A percentile compares a stretch with the other conserved stretches of the same genome.
phyloP scores from a whole-genome alignment of 495 filamentous ascomycete genomes.

The Penicillium antarcticum region DNA sequence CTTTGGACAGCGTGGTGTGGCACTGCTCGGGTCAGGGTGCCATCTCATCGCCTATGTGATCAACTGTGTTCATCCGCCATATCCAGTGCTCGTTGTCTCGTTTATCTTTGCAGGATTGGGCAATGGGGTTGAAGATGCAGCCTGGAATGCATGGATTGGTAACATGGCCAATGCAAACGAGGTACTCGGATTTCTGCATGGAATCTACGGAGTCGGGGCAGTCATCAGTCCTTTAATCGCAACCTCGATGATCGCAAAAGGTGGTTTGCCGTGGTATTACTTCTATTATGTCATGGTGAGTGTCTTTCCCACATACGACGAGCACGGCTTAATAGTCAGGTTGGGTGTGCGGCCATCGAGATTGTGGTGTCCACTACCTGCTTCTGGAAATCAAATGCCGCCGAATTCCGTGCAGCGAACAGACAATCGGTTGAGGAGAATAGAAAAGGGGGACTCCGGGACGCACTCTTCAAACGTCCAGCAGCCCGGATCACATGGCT shows the following conservation, averaged over 20 bases:
- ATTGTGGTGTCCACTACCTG: constrained; percentile 46
- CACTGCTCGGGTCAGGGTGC: constrained; percentile 59
- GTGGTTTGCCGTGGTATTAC: constrained; percentile 48
- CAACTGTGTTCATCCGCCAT: constrained; percentile 57
- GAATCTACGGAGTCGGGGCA: constrained; percentile 55
- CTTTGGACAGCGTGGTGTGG: constrained; percentile 73
- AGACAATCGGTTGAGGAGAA: constrained; percentile 24
- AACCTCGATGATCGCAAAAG: constrained; percentile 53
- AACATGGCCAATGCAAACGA: constrained; percentile 62
- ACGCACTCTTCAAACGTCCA: constrained; percentile 50
- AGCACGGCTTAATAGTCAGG: constrained; percentile 27
- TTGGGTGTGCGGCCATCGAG: constrained; percentile 63
- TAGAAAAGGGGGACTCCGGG: constrained; percentile 47
- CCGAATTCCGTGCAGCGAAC: constrained; percentile 53
- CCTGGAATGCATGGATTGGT: constrained; percentile 65
- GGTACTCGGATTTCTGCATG: constrained; percentile 56
- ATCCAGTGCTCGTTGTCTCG: constrained; percentile 55
- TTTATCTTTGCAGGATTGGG: constrained; percentile 59
- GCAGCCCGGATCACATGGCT: constrained; percentile 66
- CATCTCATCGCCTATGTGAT: constrained; percentile 63
- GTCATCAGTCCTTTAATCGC: constrained; percentile 55
- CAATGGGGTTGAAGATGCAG: constrained; percentile 61
- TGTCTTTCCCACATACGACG: background rate
- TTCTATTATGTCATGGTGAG: constrained; percentile 64
- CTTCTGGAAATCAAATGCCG: constrained; percentile 69